Evolutionary conservation across 768 basidiomycete species (phyloP), one percentile per base, ranked within the genome.

Genomic region (Lactarius hengduanensis): DNA sequence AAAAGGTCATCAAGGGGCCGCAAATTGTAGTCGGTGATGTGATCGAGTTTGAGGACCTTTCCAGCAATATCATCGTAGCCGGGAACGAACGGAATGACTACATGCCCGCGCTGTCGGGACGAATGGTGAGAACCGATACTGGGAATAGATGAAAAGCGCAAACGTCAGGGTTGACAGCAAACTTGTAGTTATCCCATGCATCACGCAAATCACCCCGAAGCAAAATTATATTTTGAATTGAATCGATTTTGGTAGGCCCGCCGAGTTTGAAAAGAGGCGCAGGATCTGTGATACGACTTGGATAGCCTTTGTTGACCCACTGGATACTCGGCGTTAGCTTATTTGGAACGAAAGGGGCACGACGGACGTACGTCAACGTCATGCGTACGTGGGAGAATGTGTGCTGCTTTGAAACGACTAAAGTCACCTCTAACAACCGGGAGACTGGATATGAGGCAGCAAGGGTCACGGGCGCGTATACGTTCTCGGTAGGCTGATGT

Each of bases 21-120:
- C 4, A 43, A 32, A 45, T 57, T n/a, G 6, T 26, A 3, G 3
- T 63, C 40, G 11, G 9, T 5, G 13, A 63, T 57, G 30, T 63
- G 55, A 7, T 38, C 41, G 2, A 57, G 55, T 10, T 63, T 43
- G 28, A 57, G 55, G 62, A 45, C 32, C 10, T 57, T 63, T 32
- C 62, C 55, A 3, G 55, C 62, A 10, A 63, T 55, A 30, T 57
- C 62, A 16, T 63, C 47, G 47, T 50, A 50, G 10, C 47, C 47
- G 7, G 20, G n/a, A 45, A 18, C 40, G 3, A 63, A 63, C 8
- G 62, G 55, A 13, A 57, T 34, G n/a, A 63, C 30, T 2, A 41
- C 40, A 43, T 56, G 32, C 6, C 62, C 55, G 6, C 55, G 41
- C 41, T 63, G 30, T 57, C 2, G n/a, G n/a, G 11, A 45, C 13